Conservation (phyloP, 352 stramenopile genomes). For the Peronosclerospora sorghi region DNA sequence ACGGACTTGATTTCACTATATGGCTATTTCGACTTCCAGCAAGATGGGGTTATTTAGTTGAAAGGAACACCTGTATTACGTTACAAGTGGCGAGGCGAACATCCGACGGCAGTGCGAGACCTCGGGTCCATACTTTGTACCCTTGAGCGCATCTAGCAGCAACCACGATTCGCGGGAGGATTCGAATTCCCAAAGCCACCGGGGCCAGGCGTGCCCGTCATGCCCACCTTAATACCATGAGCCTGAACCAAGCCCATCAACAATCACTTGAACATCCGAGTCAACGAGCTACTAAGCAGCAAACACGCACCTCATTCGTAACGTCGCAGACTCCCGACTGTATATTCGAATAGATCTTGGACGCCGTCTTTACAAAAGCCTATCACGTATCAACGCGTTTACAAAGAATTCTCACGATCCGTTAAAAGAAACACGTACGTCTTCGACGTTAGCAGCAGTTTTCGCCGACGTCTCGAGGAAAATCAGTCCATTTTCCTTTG, state of each 20-base stretch:
- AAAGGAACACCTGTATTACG: too few species aligned
- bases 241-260: slow-evolving; percentile 23
- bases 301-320: slow-evolving; percentile 83
- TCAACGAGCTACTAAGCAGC: neutral
- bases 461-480: slow-evolving; percentile 99
- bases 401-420: neutral
- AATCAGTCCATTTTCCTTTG: slow-evolving; percentile 98
- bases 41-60: too few species aligned
- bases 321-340: slow-evolving; percentile 90
- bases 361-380: slow-evolving; percentile 92
- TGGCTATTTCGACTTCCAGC: too few species aligned
- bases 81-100: too few species aligned
- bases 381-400: slow-evolving; percentile 9
- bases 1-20: too few species aligned
- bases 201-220: slow-evolving; percentile 69
- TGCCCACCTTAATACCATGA: slow-evolving; percentile 84
- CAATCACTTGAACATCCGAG: neutral
- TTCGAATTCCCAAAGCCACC: slow-evolving; percentile 72
- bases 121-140: too few species aligned
- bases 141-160: slow-evolving; percentile 56
- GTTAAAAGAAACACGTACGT: slow-evolving; percentile 51
- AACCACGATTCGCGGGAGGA: slow-evolving; percentile 56
- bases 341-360: slow-evolving; percentile 95
- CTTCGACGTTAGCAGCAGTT: slow-evolving; percentile 97
- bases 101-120: too few species aligned